These are phyloP conservation scores for Suillus alpinus DNA, from an alignment of 768 basidiomycete species.

Conservation along the genomic window DNA sequence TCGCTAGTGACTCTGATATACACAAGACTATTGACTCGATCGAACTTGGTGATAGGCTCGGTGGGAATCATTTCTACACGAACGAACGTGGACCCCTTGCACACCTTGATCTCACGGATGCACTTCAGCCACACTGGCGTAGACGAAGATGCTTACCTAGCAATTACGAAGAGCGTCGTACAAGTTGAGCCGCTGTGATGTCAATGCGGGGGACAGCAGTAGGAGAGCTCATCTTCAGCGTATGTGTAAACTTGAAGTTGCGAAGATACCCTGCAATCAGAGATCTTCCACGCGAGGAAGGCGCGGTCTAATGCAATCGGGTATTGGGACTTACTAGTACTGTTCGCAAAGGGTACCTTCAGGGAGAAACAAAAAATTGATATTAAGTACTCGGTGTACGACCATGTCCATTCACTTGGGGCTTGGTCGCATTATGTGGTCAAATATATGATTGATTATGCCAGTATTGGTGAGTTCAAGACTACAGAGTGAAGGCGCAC, in stretches of 20 bases:
- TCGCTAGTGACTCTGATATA: not conserved
- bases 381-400: not conserved
- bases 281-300: not conserved
- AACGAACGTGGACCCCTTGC: not conserved
- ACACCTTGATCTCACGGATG: not conserved
- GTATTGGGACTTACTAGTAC: not conserved
- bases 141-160: not conserved
- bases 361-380: not conserved
- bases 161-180: slow-evolving; percentile 1
- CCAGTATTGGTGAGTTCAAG: not conserved
- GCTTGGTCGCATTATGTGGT: not conserved
- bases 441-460: not conserved
- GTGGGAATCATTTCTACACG: not conserved
- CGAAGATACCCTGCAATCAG: not conserved
- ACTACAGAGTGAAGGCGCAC: not conserved
- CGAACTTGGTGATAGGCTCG: not conserved
- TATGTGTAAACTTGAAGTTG: too few species aligned
- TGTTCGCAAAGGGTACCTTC: not conserved
- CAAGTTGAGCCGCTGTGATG: slow-evolving; percentile 8
- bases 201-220: not conserved
- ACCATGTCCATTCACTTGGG: not conserved
- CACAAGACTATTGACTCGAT: not conserved
- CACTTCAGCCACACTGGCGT: not conserved
- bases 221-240: slow-evolving; percentile 4
- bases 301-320: not conserved